A percentile compares a stretch with the other conserved stretches of the same genome.
Conservation (phyloP, 208 protist genomes). For the Porcisia hertigi region DNA sequence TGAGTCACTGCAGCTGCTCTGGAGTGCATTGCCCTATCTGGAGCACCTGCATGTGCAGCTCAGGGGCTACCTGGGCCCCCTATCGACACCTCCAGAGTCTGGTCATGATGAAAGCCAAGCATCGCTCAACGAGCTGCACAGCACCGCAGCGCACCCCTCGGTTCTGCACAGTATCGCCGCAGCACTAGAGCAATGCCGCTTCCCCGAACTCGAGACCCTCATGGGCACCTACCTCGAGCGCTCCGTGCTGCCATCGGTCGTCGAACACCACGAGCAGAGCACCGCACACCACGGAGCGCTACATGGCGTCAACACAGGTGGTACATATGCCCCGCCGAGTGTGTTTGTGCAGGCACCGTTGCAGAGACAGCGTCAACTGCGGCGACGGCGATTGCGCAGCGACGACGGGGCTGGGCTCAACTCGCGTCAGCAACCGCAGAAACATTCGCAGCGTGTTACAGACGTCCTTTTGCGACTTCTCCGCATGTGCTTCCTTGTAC, state of each 20-base stretch:
- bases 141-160: slow-evolving; percentile 21
- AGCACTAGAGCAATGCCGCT: slow-evolving; percentile 43
- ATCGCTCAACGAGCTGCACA: neutral
- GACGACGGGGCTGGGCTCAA: slow-evolving; percentile 1
- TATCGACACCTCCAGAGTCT: neutral
- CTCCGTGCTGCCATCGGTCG: slow-evolving; percentile 26
- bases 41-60: slow-evolving; percentile 25
- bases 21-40: slow-evolving; percentile 35
- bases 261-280: slow-evolving; percentile 21
- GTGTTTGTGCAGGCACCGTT: neutral
- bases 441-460: slow-evolving; percentile 8
- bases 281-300: neutral
- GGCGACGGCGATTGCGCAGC: neutral
- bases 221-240: slow-evolving; percentile 47
- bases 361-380: neutral
- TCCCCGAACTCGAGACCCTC: slow-evolving; percentile 37
- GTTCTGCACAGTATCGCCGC: slow-evolving; percentile 50
- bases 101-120: neutral
- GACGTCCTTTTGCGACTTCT: slow-evolving; percentile 40
- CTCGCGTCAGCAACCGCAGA: neutral
- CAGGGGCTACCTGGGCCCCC: slow-evolving; percentile 12
- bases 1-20: slow-evolving; percentile 41
- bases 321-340: neutral
- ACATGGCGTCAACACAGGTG: neutral
- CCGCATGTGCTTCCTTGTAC: slow-evolving; percentile 69